Conservation (phyloP, 2,329 filamentous ascomycete species). For the Epichloe elymi region DNA sequence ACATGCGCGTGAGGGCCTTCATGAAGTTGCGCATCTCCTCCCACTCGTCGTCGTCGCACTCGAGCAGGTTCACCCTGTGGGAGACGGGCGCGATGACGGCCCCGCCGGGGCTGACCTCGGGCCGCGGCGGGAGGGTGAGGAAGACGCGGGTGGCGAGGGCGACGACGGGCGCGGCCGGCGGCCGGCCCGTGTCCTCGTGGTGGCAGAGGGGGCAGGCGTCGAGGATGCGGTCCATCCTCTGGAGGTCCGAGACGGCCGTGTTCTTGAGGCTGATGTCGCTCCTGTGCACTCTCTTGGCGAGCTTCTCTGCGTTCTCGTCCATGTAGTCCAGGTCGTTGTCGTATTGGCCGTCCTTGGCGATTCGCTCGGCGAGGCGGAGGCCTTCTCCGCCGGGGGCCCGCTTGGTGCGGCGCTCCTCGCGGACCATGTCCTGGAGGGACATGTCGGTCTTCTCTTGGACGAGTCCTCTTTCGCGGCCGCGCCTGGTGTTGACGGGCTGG, state of each 20-base stretch:
- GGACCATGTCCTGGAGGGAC: constrained; percentile 92
- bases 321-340: constrained; percentile 91
- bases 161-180: constrained; percentile 72
- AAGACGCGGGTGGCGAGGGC: constrained; percentile 78
- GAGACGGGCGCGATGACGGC: constrained; percentile 81
- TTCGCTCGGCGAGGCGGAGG: constrained; percentile 73
- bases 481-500: constrained; percentile 62
- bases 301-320: constrained; percentile 87
- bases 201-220: constrained; percentile 80
- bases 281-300: constrained; percentile 77
- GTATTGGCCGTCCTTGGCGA: constrained; percentile 85
- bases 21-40: constrained; percentile 98
- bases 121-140: constrained; percentile 78
- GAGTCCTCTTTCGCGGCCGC: constrained; percentile 70
- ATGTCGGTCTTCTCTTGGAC: constrained; percentile 92
- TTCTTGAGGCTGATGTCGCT: constrained; percentile 81
- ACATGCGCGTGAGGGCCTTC: constrained; percentile 89
- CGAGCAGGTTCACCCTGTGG: constrained; percentile 80
- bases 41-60: constrained; percentile 98
- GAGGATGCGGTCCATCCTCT: constrained; percentile 75
- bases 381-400: constrained; percentile 69
- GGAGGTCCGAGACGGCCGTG: constrained; percentile 74
- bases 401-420: constrained; percentile 78
- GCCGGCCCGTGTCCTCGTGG: constrained; percentile 64
- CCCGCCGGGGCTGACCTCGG: constrained; percentile 75